Evolutionary conservation across 257 asterid genomes (phyloP).

Genomic region (Eucommia ulmoides): DNA sequence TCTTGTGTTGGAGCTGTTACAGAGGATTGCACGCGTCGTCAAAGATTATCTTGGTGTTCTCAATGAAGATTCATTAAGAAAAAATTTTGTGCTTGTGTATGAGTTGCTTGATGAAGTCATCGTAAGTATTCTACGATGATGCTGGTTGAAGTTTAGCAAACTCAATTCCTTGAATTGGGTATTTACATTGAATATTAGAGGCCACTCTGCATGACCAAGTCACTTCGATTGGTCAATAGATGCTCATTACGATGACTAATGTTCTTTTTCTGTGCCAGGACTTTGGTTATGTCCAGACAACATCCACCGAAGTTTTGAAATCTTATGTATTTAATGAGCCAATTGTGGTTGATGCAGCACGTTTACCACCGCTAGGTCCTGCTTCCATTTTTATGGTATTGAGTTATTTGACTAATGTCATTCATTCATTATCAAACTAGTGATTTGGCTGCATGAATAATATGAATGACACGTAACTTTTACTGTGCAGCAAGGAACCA

Average conservation of each 20-base stretch:
- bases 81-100: slow-evolving; percentile 91
- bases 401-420: too few species aligned
- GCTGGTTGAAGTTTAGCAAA: too few species aligned
- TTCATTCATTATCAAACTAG: neutral
- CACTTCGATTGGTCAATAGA: neutral
- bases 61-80: slow-evolving; percentile 84
- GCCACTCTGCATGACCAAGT: too few species aligned
- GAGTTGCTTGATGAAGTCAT: slow-evolving; percentile 98
- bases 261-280: slow-evolving; percentile 44
- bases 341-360: slow-evolving; percentile 84
- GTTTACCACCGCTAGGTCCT: slow-evolving; percentile 85
- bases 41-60: slow-evolving; percentile 97
- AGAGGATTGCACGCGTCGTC: slow-evolving; percentile 94
- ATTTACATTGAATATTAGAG: too few species aligned
- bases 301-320: slow-evolving; percentile 93
- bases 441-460: slow-evolving; percentile 1
- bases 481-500: slow-evolving; percentile 80
- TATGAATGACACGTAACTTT: slow-evolving; percentile 17
- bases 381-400: slow-evolving; percentile 89
- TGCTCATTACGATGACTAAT: slow-evolving; percentile 3
- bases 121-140: slow-evolving; percentile 38
- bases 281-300: slow-evolving; percentile 95
- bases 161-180: too few species aligned
- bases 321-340: slow-evolving; percentile 95
- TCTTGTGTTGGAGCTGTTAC: slow-evolving; percentile 89